A percentile compares a stretch with the other conserved stretches of the same genome.
Conservation (phyloP, 768 basidiomycete genomes). For the Naganishia vishniacii region DNA sequence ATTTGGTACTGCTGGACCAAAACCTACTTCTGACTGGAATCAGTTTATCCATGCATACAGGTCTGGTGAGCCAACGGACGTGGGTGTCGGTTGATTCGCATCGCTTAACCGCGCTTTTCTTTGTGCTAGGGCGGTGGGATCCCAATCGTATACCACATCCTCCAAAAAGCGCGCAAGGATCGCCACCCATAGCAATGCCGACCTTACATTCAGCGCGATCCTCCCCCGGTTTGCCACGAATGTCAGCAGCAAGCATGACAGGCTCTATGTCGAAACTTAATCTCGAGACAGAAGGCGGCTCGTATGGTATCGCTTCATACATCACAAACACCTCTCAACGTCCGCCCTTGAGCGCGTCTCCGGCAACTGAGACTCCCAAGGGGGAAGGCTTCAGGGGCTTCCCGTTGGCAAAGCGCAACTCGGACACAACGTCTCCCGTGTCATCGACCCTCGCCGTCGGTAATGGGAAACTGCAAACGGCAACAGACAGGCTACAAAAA, state of each 20-base stretch:
- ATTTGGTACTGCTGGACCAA: neutral
- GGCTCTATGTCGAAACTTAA: neutral
- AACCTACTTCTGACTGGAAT: constrained; percentile 31
- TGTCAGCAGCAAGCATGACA: neutral
- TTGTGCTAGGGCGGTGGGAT: constrained; percentile 40
- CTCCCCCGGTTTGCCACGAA: constrained; percentile 10
- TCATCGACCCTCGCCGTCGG: neutral
- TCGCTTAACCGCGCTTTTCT: neutral
- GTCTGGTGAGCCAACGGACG: neutral
- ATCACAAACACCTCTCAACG: neutral
- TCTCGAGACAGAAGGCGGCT: constrained; percentile 7
- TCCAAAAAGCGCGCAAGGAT: neutral
- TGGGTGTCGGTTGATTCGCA: neutral
- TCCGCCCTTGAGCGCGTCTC: neutral
- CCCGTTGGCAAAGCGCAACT: neutral
- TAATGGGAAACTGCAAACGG: neutral
- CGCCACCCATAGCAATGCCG: neutral
- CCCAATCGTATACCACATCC: constrained; percentile 21
- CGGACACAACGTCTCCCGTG: neutral
- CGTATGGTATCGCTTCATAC: constrained; percentile 16
- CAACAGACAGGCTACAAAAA: neutral
- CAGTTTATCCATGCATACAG: constrained; percentile 40
- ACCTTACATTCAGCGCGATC: constrained; percentile 9
- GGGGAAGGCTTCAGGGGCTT: neutral
- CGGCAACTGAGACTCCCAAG: no score